Conservation (phyloP, 1,284 basidiomycete genomes). For the Coniferiporia sulphurascens region DNA sequence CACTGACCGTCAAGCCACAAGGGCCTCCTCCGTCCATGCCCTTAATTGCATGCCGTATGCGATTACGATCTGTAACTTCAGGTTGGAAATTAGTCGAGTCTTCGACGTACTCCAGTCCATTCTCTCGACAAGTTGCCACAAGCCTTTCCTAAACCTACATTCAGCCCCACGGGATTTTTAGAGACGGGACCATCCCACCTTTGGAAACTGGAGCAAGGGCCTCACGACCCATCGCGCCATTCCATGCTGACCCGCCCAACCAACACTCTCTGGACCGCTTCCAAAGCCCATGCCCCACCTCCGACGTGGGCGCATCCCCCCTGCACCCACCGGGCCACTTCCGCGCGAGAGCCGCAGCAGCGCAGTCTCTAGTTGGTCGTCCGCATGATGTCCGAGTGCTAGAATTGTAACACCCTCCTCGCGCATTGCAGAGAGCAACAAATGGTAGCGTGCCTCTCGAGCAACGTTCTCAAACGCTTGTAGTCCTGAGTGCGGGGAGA, state of each 20-base stretch:
- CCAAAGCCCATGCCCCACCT: slow-evolving; percentile 71
- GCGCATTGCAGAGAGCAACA: slow-evolving; percentile 49
- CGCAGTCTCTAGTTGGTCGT: slow-evolving; percentile 76
- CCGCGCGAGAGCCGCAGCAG: slow-evolving; percentile 61
- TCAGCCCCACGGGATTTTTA: too few species aligned
- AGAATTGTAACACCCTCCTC: slow-evolving; percentile 35
- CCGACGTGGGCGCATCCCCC: slow-evolving; percentile 59
- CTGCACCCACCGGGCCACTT: slow-evolving; percentile 48
- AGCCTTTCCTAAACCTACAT: slow-evolving; percentile 53
- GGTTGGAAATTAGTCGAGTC: slow-evolving; percentile 74
- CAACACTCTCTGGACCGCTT: slow-evolving; percentile 27
- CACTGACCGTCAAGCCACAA: not conserved
- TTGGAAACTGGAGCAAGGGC: slow-evolving; percentile 59
- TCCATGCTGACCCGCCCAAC: slow-evolving; percentile 47
- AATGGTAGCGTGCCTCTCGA: slow-evolving; percentile 52
- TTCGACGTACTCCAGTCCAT: slow-evolving; percentile 53
- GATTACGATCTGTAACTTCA: slow-evolving; percentile 61
- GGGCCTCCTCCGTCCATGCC: not conserved
- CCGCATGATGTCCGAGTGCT: slow-evolving; percentile 69
- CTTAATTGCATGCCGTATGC: slow-evolving; percentile 46
- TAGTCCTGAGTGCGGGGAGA: slow-evolving; percentile 26
- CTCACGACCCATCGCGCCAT: slow-evolving; percentile 64
- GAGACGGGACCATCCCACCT: slow-evolving; percentile 39
- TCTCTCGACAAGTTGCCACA: slow-evolving; percentile 63
- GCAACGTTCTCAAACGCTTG: slow-evolving; percentile 48